Evolutionary conservation across 306 rosid genomes (phyloP).

Genomic region (Malus orientalis): DNA sequence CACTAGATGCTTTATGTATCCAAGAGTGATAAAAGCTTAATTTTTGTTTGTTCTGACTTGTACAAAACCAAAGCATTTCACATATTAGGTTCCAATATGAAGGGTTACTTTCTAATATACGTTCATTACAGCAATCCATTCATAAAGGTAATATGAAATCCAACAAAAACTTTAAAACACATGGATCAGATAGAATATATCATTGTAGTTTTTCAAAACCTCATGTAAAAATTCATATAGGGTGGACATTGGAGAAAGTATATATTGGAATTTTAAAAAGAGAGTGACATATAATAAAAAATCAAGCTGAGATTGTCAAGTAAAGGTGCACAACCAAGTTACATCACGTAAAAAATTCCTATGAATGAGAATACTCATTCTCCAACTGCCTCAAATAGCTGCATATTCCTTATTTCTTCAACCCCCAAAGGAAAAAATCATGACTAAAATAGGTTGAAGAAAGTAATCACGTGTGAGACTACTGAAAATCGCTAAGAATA

Average conservation of each 20-base stretch:
- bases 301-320: background rate
- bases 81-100: background rate
- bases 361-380: background rate
- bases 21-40: background rate
- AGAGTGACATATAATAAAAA: background rate
- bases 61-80: background rate
- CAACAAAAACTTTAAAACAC: background rate
- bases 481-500: background rate
- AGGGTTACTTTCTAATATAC: background rate
- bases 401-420: background rate
- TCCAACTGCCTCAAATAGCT: background rate
- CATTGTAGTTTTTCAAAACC: background rate
- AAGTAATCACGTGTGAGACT: background rate
- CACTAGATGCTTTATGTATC: background rate
- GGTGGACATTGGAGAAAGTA: background rate
- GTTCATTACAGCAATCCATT: background rate
- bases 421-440: background rate
- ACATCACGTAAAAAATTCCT: background rate
- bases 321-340: background rate
- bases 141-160: background rate
- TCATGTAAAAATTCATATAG: background rate
- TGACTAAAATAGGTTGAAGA: background rate
- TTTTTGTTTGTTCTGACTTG: too few relatives aligned
- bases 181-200: background rate
- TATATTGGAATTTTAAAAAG: background rate